Evolutionary conservation across 768 basidiomycete genomes (phyloP).

Genomic region (Lactarius hatsudake): DNA sequence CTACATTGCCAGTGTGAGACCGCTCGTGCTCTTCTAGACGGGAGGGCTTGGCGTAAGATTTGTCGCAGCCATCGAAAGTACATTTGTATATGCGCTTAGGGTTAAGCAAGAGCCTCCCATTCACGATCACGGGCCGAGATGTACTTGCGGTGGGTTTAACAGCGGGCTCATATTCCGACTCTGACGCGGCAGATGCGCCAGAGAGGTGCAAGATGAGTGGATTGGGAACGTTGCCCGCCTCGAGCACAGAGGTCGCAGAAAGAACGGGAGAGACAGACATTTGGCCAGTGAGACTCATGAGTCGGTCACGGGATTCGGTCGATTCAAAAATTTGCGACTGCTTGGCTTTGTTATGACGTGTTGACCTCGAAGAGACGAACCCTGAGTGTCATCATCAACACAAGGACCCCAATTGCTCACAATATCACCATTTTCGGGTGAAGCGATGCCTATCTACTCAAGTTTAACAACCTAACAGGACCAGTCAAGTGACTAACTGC

Average conservation of each 20-base stretch:
- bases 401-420: too few species aligned
- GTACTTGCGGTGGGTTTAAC: constrained; percentile 5
- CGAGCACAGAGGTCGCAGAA: constrained; percentile 19
- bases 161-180: constrained; percentile 24
- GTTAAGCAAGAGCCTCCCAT: constrained; percentile 24
- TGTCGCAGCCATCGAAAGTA: constrained; percentile 64
- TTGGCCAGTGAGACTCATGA: not conserved
- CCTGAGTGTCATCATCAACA: too few species aligned
- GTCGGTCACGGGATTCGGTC: not conserved
- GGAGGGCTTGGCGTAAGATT: constrained; percentile 82
- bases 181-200: constrained; percentile 21
- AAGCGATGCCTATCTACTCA: too few species aligned
- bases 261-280: constrained; percentile 23
- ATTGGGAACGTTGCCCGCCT: constrained; percentile 10
- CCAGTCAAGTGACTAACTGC: too few species aligned
- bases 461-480: not conserved
- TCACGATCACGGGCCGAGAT: constrained; percentile 21
- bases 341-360: constrained; percentile 15
- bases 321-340: not conserved
- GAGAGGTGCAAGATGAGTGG: constrained; percentile 23
- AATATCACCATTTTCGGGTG: not conserved
- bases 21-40: constrained; percentile 84
- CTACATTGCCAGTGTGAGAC: constrained; percentile 86
- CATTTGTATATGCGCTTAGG: constrained; percentile 63
- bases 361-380: not conserved